Evolutionary conservation across 371 early-diverging fungal species (phyloP).

Genomic region (Mortierella sp.): DNA sequence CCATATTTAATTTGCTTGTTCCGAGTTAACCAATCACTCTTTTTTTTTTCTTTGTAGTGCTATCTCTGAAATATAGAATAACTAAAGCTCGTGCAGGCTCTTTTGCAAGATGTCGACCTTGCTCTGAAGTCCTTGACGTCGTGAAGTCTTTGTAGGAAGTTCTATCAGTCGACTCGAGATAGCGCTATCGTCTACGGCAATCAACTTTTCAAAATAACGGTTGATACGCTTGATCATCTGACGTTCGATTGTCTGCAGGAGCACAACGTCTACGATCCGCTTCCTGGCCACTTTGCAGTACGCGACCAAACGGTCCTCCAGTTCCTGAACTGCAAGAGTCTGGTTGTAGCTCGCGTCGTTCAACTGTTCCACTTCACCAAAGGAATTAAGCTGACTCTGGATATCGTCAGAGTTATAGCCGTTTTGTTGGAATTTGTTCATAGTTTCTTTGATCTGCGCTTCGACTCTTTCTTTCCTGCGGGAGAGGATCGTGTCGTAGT

Average conservation of each 20-base stretch:
- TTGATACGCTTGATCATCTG: slow-evolving; percentile 32
- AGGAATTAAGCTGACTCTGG: too few relatives aligned
- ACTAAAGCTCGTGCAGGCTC: slow-evolving; percentile 26
- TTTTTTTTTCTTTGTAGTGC: too few relatives aligned
- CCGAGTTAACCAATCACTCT: too few relatives aligned
- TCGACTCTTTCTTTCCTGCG: slow-evolving; percentile 21
- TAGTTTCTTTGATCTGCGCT: neutral
- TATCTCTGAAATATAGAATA: too few relatives aligned
- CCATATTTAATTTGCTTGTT: too few relatives aligned
- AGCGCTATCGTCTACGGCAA: slow-evolving; percentile 20
- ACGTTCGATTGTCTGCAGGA: slow-evolving; percentile 37
- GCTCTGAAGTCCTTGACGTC: slow-evolving; percentile 23
- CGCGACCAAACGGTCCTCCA: slow-evolving; percentile 22
- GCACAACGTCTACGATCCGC: slow-evolving; percentile 33
- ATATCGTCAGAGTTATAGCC: too few relatives aligned
- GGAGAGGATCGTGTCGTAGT: slow-evolving; percentile 24
- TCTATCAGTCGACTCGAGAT: slow-evolving; percentile 27
- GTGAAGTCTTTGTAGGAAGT: slow-evolving; percentile 6
- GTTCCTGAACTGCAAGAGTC: slow-evolving; percentile 19
- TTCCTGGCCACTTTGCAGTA: slow-evolving; percentile 41
- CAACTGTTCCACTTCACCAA: neutral
- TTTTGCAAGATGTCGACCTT: slow-evolving; percentile 24
- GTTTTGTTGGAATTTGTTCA: neutral
- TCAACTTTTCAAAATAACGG: slow-evolving; percentile 30
- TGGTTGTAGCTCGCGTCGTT: slow-evolving; percentile 22